These are phyloP conservation scores for Fusarium phyllophilum DNA, from an alignment of 2,329 filamentous ascomycete genomes.

Conservation along the genomic window DNA sequence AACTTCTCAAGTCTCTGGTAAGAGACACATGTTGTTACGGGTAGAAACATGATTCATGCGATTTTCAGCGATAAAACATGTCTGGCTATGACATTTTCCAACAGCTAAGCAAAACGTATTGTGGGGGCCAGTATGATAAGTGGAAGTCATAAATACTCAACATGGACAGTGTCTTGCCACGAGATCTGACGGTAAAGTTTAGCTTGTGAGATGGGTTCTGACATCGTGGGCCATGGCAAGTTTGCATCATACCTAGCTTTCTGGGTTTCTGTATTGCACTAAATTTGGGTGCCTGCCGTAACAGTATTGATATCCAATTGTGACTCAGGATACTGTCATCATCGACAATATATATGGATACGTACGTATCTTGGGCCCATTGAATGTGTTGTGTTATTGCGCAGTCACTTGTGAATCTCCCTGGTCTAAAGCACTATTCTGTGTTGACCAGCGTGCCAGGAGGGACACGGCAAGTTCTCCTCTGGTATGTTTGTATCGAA, in stretches of 20 bases:
- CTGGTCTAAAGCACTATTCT: background rate
- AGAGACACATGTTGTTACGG: background rate
- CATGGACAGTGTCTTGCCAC: constrained; percentile 2
- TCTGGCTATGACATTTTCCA: background rate
- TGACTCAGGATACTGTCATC: background rate
- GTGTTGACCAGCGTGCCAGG: background rate
- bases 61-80: background rate
- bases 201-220: background rate
- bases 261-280: background rate
- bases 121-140: constrained; percentile 1
- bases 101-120: background rate
- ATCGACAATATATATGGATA: background rate
- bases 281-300: background rate
- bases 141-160: background rate
- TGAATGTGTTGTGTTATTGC: background rate
- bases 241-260: background rate
- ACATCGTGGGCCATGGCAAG: background rate
- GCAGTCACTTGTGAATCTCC: background rate
- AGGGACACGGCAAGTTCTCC: background rate
- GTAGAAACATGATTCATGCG: background rate
- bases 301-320: background rate
- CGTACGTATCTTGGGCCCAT: background rate
- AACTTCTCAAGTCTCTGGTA: background rate
- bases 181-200: background rate
- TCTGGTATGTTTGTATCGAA: background rate